Percentiles rank a stretch among this genome's conserved stretches.
phyloP scores from a whole-genome alignment of 2,329 filamentous ascomycete genomes.

The Xylaria sp. region DNA sequence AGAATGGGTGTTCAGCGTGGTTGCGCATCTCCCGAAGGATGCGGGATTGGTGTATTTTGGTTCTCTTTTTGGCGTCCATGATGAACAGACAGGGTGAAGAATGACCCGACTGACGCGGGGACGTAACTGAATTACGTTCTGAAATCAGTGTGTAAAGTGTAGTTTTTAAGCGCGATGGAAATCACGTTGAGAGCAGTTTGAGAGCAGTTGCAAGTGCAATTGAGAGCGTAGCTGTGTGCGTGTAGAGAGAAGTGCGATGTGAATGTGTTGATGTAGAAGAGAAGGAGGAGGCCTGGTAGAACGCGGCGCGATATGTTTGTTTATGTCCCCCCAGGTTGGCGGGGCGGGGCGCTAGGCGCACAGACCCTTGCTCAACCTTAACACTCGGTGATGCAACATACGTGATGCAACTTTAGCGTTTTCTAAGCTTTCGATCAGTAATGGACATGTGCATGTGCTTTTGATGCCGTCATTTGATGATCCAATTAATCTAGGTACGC shows the following conservation, averaged over 20 bases:
- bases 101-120: slow-evolving; percentile 33
- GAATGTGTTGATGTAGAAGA: slow-evolving; percentile 19
- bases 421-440: background rate
- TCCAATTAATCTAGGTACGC: background rate
- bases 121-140: slow-evolving; percentile 22
- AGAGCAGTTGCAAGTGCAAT: slow-evolving; percentile 32
- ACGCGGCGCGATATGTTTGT: slow-evolving; percentile 34
- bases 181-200: slow-evolving; percentile 19
- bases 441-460: background rate
- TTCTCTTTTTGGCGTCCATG: slow-evolving; percentile 47
- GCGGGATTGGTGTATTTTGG: slow-evolving; percentile 46
- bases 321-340: slow-evolving; percentile 26
- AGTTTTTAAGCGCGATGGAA: slow-evolving; percentile 10
- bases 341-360: slow-evolving; percentile 10
- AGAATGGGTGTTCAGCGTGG: slow-evolving; percentile 63
- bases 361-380: slow-evolving; percentile 18
- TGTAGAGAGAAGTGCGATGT: slow-evolving; percentile 19
- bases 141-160: slow-evolving; percentile 15
- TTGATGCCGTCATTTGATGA: background rate
- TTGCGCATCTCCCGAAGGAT: slow-evolving; percentile 53
- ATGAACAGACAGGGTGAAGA: slow-evolving; percentile 24
- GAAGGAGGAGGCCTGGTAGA: slow-evolving; percentile 24
- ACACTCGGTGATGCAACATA: background rate
- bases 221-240: slow-evolving; percentile 27
- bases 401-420: slow-evolving; percentile 7